A percentile compares a stretch with the other conserved stretches of the same genome.
Conservation (phyloP, 2,329 filamentous ascomycete genomes). For the Colletotrichum sublineola region DNA sequence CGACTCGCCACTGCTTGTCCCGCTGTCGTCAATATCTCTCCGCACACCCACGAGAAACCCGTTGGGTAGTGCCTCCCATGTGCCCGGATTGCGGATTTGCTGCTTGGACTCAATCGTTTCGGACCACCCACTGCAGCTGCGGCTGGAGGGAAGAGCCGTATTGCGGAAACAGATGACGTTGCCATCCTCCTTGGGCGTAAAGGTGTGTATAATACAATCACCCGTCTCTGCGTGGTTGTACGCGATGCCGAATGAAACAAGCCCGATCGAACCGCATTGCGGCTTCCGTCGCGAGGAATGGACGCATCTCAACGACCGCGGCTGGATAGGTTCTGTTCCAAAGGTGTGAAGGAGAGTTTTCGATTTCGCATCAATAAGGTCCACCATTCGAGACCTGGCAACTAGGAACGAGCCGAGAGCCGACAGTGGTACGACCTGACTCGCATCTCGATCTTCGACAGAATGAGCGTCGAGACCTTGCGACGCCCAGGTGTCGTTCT, state of each 20-base stretch:
- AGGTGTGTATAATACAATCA: slow-evolving; percentile 75
- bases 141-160: slow-evolving; percentile 54
- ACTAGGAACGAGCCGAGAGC: slow-evolving; percentile 72
- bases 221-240: slow-evolving; percentile 72
- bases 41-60: slow-evolving; percentile 75
- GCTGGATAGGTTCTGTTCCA: slow-evolving; percentile 68
- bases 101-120: slow-evolving; percentile 65
- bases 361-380: slow-evolving; percentile 65
- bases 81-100: slow-evolving; percentile 71
- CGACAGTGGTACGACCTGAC: slow-evolving; percentile 71
- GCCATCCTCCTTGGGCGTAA: slow-evolving; percentile 65
- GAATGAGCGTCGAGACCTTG: slow-evolving; percentile 58
- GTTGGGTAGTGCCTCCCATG: slow-evolving; percentile 73
- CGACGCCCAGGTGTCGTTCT: slow-evolving; percentile 63
- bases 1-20: slow-evolving; percentile 42
- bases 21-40: slow-evolving; percentile 53
- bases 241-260: slow-evolving; percentile 74
- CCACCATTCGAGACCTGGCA: slow-evolving; percentile 68
- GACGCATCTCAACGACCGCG: slow-evolving; percentile 71
- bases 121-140: slow-evolving; percentile 64
- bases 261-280: slow-evolving; percentile 66
- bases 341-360: slow-evolving; percentile 71
- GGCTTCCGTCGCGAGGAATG: slow-evolving; percentile 66
- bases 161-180: slow-evolving; percentile 70
- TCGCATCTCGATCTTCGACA: slow-evolving; percentile 59